Evolutionary conservation across 2,329 filamentous ascomycete genomes (phyloP).

Genomic region (Ceratocystis huliohia): DNA sequence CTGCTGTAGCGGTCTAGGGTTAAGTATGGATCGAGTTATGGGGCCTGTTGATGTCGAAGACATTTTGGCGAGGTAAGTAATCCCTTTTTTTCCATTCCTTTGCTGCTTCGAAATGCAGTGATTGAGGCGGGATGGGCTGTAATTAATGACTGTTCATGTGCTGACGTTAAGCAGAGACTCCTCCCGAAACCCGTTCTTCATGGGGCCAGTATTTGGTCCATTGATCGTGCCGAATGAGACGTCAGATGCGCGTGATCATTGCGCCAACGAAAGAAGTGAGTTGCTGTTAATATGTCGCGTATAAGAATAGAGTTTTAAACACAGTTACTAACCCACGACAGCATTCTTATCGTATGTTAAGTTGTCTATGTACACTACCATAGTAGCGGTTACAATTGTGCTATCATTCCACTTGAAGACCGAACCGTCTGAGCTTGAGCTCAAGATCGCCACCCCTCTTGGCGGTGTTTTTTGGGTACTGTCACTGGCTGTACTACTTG

Average conservation of each 20-base stretch:
- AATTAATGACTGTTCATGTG: not conserved
- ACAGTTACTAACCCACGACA: slow-evolving; percentile 24
- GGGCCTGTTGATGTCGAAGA: slow-evolving; percentile 14
- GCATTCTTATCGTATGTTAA: slow-evolving; percentile 84
- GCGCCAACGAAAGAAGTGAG: slow-evolving; percentile 62
- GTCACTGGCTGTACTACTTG: slow-evolving; percentile 59
- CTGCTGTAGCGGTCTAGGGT: not conserved
- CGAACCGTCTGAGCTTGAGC: slow-evolving; percentile 56
- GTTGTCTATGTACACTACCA: slow-evolving; percentile 76
- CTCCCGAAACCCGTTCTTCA: slow-evolving; percentile 34
- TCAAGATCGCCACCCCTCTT: slow-evolving; percentile 66
- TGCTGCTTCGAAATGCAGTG: too few relatives aligned
- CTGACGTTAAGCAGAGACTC: not conserved
- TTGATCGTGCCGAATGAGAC: slow-evolving; percentile 62
- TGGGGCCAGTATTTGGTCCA: slow-evolving; percentile 51
- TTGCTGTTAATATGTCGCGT: not conserved
- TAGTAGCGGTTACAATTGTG: slow-evolving; percentile 81
- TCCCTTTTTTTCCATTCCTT: not conserved
- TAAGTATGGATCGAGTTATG: slow-evolving; percentile 6
- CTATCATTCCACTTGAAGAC: slow-evolving; percentile 83
- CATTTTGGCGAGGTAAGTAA: slow-evolving; percentile 4
- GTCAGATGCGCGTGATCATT: slow-evolving; percentile 65
- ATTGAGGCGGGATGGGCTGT: too few relatives aligned
- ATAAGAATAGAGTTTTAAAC: not conserved
- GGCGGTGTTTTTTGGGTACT: slow-evolving; percentile 82